These are phyloP conservation scores for Diaporthe caulivora DNA, from an alignment of 2,329 filamentous ascomycete species.

Conservation along the genomic window DNA sequence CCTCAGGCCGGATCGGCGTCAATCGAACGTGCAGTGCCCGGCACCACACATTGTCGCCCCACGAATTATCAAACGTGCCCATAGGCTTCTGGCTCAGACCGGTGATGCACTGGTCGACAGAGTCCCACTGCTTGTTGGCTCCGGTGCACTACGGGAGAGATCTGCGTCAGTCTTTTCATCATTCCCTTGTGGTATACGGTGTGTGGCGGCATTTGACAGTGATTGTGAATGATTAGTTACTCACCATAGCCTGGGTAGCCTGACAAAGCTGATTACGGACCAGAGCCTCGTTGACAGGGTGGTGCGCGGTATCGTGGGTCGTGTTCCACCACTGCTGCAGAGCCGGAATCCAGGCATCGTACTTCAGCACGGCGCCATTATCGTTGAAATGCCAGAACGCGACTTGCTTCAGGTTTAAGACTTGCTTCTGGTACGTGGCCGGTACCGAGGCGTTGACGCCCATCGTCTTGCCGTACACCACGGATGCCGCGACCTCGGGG, in stretches of 20 bases:
- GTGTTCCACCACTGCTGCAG: slow-evolving; percentile 53
- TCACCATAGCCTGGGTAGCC: neutral
- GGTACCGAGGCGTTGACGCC: slow-evolving; percentile 44
- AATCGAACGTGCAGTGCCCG: slow-evolving; percentile 56
- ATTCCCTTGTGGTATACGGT: too few species aligned
- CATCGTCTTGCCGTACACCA: slow-evolving; percentile 52
- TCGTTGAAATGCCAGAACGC: slow-evolving; percentile 62
- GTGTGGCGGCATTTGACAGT: neutral
- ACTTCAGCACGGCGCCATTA: slow-evolving; percentile 55
- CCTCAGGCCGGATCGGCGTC: slow-evolving; percentile 46
- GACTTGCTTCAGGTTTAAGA: slow-evolving; percentile 53
- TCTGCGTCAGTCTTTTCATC: neutral
- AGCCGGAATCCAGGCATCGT: slow-evolving; percentile 59
- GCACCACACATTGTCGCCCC: slow-evolving; percentile 59
- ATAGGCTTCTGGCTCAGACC: slow-evolving; percentile 50
- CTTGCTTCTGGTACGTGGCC: slow-evolving; percentile 42
- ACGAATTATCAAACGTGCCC: slow-evolving; percentile 56
- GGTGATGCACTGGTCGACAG: slow-evolving; percentile 49
- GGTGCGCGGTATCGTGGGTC: slow-evolving; percentile 45
- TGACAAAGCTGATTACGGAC: neutral
- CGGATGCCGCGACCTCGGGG: slow-evolving; percentile 50
- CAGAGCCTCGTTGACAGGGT: slow-evolving; percentile 46
- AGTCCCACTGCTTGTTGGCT: slow-evolving; percentile 51
- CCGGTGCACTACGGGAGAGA: slow-evolving; percentile 49
- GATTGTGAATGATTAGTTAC: neutral